A percentile compares a stretch with the other conserved stretches of the same genome.
These are phyloP conservation scores for Clonostachys solani DNA, from an alignment of 2,329 filamentous ascomycete species.

Conservation along the genomic window DNA sequence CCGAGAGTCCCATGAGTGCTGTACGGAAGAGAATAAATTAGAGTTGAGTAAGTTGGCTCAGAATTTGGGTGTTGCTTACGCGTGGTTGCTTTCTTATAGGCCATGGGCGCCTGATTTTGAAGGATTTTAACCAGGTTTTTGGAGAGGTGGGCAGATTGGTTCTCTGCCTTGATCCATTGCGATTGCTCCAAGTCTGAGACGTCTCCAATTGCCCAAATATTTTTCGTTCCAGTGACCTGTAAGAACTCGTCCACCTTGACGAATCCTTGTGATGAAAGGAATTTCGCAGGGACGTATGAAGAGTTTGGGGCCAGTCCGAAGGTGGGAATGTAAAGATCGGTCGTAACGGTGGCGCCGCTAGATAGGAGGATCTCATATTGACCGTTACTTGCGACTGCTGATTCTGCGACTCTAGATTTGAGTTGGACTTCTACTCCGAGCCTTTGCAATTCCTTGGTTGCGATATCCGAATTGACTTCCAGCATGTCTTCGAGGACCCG, in stretches of 20 bases:
- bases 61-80: too few relatives aligned
- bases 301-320: slow-evolving; percentile 52
- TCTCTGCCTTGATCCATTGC: too few relatives aligned
- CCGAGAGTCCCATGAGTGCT: too few relatives aligned
- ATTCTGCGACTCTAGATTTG: slow-evolving; percentile 28
- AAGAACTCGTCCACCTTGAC: slow-evolving; percentile 46
- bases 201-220: slow-evolving; percentile 51
- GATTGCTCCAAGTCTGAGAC: slow-evolving; percentile 12
- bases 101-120: too few relatives aligned
- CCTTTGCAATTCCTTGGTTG: slow-evolving; percentile 38
- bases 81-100: too few relatives aligned
- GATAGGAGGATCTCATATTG: slow-evolving; percentile 35
- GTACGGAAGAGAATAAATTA: too few relatives aligned
- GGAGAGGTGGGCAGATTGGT: too few relatives aligned
- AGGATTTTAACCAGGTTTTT: too few relatives aligned
- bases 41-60: too few relatives aligned
- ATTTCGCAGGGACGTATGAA: slow-evolving; percentile 39
- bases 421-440: slow-evolving; percentile 45
- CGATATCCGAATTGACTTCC: too few relatives aligned
- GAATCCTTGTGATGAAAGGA: slow-evolving; percentile 38
- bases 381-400: slow-evolving; percentile 19
- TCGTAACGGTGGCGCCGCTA: slow-evolving; percentile 39
- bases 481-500: too few relatives aligned
- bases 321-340: slow-evolving; percentile 54
- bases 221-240: slow-evolving; percentile 34